Evolutionary conservation across 2,329 filamentous ascomycete genomes (phyloP), one percentile per base, ranked within the genome.

Genomic region (Pleurostoma richardsiae): DNA sequence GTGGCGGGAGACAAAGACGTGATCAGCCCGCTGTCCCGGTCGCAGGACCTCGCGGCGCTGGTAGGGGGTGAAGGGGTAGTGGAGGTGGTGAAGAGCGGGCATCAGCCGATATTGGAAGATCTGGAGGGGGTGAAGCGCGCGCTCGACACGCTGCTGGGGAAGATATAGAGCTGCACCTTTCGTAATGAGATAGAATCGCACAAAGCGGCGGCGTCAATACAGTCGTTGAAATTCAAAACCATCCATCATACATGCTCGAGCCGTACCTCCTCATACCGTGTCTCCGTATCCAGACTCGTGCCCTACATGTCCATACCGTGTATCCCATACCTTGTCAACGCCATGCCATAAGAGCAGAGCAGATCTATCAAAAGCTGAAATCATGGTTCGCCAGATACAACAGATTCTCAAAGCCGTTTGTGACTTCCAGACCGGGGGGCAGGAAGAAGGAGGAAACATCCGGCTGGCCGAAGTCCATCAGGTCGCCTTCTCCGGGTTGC

Each of bases 1-100:
- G 54, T 66, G 3, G 58, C 58, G 1, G 62, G 63, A 3, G 59
- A 63, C 41, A 52, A 57, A 43, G 62, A 65, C 45, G 47, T 52
- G 6, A 64, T 66, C 28, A 60, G 57, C 29, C 58, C 62, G 4
- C 39, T 56, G 4, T 54, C 57, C 39, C 47, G 58, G 43, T 58
- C 57, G 1, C 51, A 55, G 31, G 59, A 59, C 8, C 43, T 65
- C 40, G 56, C 52, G 8, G 50, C 41, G 10, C 48, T 64, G 42
- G 48, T 65, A 11, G 57, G 57, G 10, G 59, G 57, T 10, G 47
- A 46, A 4, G 19, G 73, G 73, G 55, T 27, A 29, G 47, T 54
- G 5, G 31, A 44, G 28, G 30, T 49, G 5, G 52, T 53, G 19
- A 41, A 39, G 10, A 47, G 46, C 8, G 52, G 52, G 4, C 52